Conservation (phyloP, 805 yeast genomes). For the Metschnikowia shivogae region DNA sequence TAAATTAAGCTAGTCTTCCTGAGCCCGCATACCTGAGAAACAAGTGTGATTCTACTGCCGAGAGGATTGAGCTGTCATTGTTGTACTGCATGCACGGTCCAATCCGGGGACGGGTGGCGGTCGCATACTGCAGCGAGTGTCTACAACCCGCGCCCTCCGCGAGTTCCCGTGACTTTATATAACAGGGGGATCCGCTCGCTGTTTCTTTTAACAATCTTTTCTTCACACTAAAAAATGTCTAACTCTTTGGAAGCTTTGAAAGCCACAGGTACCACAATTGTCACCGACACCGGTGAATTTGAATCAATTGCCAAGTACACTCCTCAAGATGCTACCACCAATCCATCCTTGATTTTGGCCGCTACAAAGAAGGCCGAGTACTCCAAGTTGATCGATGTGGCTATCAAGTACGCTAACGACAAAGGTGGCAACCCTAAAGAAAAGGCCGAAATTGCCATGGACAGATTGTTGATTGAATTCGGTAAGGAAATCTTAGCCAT, state of each 20-base stretch:
- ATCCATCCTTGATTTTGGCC: constrained; percentile 95
- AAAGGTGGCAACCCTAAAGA: constrained; percentile 55
- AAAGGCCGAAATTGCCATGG: constrained; percentile 80
- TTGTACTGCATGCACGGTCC: neutral
- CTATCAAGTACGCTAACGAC: constrained; percentile 80
- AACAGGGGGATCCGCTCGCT: constrained; percentile 4
- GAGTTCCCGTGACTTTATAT: constrained; percentile 2
- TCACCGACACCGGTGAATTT: constrained; percentile 98
- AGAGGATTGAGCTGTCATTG: neutral
- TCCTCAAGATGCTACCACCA: constrained; percentile 99
- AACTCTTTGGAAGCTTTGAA: constrained; percentile 89
- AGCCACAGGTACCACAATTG: constrained; percentile 93
- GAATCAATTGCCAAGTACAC: constrained; percentile 96
- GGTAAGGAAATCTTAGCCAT: constrained; percentile 89
- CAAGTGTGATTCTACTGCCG: no score
- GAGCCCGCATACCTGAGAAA: no score
- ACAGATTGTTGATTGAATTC: constrained; percentile 89
- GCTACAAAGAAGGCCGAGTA: constrained; percentile 90
- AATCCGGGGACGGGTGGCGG: neutral
- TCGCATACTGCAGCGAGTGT: constrained; percentile 14
- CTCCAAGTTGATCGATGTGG: constrained; percentile 83
- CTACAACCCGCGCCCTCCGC: constrained; percentile 8
- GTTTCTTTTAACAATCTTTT: neutral
- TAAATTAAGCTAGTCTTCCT: no score
- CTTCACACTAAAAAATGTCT: constrained; percentile 21